Evolutionary conservation across 495 filamentous ascomycete genomes (phyloP), one percentile per base, ranked within the genome.

Genomic region (Penicillium samsonianum): DNA sequence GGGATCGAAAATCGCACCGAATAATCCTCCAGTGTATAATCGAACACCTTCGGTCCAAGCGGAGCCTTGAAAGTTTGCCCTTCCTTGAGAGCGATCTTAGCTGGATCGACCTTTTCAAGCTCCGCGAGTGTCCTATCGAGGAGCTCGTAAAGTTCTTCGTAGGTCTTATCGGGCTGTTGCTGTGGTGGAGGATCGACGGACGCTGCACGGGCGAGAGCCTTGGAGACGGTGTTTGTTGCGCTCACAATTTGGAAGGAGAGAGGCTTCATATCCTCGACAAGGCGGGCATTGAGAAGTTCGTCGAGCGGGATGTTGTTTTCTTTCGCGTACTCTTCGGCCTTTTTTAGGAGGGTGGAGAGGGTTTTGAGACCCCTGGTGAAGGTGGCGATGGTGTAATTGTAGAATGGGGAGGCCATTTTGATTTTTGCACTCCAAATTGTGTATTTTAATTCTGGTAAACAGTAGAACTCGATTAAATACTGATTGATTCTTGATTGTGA

Each of bases 271-370:
- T 61, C 53, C 48, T 55, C 30, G 41, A 48, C 26, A 46, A 61
- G 48, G 16, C 48, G 19, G 11, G 53, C 53, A 19, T 53, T 47
- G 60, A 60, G 22, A 48, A 63, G 16, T 22, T 50, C 53, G 11
- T 41, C 12, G 40, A 55, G 41, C 6, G 59, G 26, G 49, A 60
- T 60, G 49, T 55, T 54, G 23, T 65, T 57, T 31, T 61, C 50
- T 20, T 50, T 42, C 25, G 55, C 54, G 56, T 58, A 54, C 17
- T 58, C 28, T 25, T 64, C 65, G 48, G 50, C 65, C 43, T 65
- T 63, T 49, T 60, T 50, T 8, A 70, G 64, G 49, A 69, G 58
- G 50, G 50, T 8, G 16, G 50, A 33, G 17, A 64, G 60, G 16
- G 47, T 50, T 4, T 50, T 47, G 25, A 68, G 52, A 37, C 57